These are phyloP conservation scores for Chaetomium tenue DNA, from an alignment of 495 filamentous ascomycete species.

Conservation along the genomic window DNA sequence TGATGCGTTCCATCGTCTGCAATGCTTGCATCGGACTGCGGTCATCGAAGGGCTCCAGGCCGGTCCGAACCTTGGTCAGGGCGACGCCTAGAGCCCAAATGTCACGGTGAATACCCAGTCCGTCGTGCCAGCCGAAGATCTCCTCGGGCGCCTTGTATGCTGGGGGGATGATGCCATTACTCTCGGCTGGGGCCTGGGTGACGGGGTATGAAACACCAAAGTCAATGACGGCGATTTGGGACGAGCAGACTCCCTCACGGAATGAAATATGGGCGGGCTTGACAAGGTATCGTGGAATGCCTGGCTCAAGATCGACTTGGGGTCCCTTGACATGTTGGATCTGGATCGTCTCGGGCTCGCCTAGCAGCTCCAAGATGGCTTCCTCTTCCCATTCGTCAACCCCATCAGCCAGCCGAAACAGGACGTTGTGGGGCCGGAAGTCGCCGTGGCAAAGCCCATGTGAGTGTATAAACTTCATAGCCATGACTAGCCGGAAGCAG, in stretches of 20 bases:
- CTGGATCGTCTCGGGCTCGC: neutral
- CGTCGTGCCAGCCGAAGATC: constrained; percentile 4
- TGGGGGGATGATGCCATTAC: constrained; percentile 26
- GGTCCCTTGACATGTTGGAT: constrained; percentile 11
- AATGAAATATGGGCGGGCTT: neutral
- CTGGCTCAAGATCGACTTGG: neutral
- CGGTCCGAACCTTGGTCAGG: constrained; percentile 21
- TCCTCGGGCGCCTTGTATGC: constrained; percentile 30
- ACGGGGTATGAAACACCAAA: constrained; percentile 31
- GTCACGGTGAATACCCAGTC: constrained; percentile 23
- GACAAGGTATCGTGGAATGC: constrained; percentile 31
- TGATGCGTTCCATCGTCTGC: constrained; percentile 14
- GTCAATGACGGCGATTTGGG: constrained; percentile 29
- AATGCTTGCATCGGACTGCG: neutral
- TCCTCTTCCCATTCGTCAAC: constrained; percentile 25
- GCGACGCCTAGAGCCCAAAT: constrained; percentile 34
- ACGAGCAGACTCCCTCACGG: constrained; percentile 14
- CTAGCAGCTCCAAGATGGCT: constrained; percentile 19
- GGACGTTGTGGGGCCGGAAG: constrained; percentile 29
- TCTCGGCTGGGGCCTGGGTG: neutral
- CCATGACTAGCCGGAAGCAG: constrained; percentile 28
- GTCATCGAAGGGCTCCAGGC: neutral
- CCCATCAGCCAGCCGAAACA: constrained; percentile 27
- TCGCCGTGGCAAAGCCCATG: constrained; percentile 34
- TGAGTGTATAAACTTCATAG: constrained; percentile 27